These are phyloP conservation scores for Pythium folliculosum DNA, from an alignment of 352 stramenopile genomes.

Conservation along the genomic window DNA sequence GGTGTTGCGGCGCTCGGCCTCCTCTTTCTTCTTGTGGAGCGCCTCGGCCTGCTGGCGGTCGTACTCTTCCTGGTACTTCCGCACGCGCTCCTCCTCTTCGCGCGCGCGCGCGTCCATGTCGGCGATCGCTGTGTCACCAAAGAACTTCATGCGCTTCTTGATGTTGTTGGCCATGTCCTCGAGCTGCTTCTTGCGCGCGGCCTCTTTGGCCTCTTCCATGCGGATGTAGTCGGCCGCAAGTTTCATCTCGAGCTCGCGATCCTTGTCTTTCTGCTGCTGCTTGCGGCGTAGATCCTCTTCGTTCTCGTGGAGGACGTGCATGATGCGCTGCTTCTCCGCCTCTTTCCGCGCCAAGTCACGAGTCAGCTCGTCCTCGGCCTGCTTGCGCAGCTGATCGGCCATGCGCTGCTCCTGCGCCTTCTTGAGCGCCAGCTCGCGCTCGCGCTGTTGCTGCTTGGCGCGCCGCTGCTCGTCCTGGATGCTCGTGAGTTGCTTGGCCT, in stretches of 20 bases:
- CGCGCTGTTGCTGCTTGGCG: conserved; percentile 55
- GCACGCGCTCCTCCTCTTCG: conserved; percentile 69
- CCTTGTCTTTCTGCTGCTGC: conserved; percentile 45
- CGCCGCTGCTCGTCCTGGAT: conserved; percentile 72
- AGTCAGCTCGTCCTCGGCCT: conserved; percentile 54
- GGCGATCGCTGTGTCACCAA: conserved; percentile 75
- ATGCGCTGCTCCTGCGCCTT: conserved; percentile 56
- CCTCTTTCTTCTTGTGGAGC: conserved; percentile 50
- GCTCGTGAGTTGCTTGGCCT: conserved; percentile 60
- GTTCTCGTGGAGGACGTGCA: conserved; percentile 65
- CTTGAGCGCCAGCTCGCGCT: conserved; percentile 50
- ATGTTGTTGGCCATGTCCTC: conserved; percentile 75
- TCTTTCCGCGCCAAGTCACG: conserved; percentile 54
- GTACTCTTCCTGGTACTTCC: conserved; percentile 70
- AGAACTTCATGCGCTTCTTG: conserved; percentile 86
- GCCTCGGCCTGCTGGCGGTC: conserved; percentile 51
- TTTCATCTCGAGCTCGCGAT: conserved; percentile 66
- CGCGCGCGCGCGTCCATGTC: conserved; percentile 56
- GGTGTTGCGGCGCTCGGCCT: conserved; percentile 50
- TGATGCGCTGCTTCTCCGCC: conserved; percentile 61
- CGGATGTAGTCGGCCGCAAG: conserved; percentile 69
- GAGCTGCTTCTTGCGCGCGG: conserved; percentile 56
- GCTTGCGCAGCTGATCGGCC: conserved; percentile 46
- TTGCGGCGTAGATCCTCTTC: conserved; percentile 64
- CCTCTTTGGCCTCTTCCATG: conserved; percentile 77